Percentiles rank a stretch among this genome's conserved stretches.
Evolutionary conservation across 345 rosid genomes (phyloP).

Genomic region (Jatropha curcas): DNA sequence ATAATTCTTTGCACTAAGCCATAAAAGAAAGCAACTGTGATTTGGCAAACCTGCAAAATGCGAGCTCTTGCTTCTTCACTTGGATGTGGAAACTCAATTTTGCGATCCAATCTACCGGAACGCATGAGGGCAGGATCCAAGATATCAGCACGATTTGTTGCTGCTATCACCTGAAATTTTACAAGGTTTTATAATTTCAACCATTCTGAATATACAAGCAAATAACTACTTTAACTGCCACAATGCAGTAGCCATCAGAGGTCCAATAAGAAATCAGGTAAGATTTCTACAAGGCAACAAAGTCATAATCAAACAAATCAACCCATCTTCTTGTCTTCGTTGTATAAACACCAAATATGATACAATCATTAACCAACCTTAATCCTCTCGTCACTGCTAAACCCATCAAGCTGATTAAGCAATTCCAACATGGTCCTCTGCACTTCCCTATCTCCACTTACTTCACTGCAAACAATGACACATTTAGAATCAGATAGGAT

Average conservation of each 20-base stretch:
- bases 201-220: neutral
- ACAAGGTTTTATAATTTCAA: neutral
- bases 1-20: neutral
- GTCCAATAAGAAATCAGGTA: neutral
- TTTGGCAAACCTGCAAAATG: slow-evolving; percentile 65
- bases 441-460: slow-evolving; percentile 98
- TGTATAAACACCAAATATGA: neutral
- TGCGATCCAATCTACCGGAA: slow-evolving; percentile 96
- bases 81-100: slow-evolving; percentile 98
- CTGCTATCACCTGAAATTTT: slow-evolving; percentile 82
- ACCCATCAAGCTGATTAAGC: slow-evolving; percentile 98
- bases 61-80: slow-evolving; percentile 99
- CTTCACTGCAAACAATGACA: slow-evolving; percentile 67
- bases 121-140: slow-evolving; percentile 99
- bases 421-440: slow-evolving; percentile 99
- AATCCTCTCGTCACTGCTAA: slow-evolving; percentile 97
- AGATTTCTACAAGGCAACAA: neutral
- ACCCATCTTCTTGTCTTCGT: neutral
- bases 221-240: neutral
- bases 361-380: slow-evolving; percentile 52
- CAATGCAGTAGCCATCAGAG: neutral
- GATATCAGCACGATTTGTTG: slow-evolving; percentile 98
- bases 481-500: neutral
- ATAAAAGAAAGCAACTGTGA: neutral
- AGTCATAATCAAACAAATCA: neutral